Conservation (phyloP, 2,329 filamentous ascomycete genomes). For the Bipolaris cookei region DNA sequence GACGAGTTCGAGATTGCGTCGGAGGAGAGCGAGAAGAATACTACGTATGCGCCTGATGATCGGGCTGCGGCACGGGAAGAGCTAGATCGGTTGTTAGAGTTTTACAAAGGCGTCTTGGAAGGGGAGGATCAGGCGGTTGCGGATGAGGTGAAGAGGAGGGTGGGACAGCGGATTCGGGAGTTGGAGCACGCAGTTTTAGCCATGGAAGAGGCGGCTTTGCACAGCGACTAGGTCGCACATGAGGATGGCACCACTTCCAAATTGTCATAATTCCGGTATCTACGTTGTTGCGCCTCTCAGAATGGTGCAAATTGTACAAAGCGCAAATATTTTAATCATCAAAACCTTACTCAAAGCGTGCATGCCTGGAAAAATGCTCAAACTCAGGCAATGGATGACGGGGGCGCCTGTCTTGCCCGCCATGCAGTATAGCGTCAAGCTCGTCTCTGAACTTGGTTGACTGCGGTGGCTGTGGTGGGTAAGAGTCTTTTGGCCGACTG, state of each 20-base stretch:
- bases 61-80: constrained; percentile 61
- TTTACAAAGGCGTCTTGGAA: constrained; percentile 53
- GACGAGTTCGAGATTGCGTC: constrained; percentile 59
- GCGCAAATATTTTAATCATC: neutral
- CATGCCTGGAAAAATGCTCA: constrained; percentile 8
- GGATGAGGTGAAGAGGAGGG: constrained; percentile 59
- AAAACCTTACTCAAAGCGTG: neutral
- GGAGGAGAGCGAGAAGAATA: constrained; percentile 61
- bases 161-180: constrained; percentile 60
- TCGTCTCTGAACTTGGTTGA: constrained; percentile 27
- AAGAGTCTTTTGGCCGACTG: constrained; percentile 1
- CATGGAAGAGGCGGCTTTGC: constrained; percentile 59
- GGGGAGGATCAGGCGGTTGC: constrained; percentile 52
- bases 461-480: neutral
- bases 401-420: constrained; percentile 9
- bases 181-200: constrained; percentile 59
- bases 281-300: neutral
- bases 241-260: neutral
- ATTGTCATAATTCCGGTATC: neutral
- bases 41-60: constrained; percentile 62
- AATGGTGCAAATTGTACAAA: neutral
- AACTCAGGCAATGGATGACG: constrained; percentile 8
- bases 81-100: constrained; percentile 56
- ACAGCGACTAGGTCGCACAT: constrained; percentile 51
- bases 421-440: constrained; percentile 33